Evolutionary conservation across 108 stramenopile genomes (phyloP), one percentile per base, ranked within the genome.

Genomic region (Phaeodactylum tricornutum): DNA sequence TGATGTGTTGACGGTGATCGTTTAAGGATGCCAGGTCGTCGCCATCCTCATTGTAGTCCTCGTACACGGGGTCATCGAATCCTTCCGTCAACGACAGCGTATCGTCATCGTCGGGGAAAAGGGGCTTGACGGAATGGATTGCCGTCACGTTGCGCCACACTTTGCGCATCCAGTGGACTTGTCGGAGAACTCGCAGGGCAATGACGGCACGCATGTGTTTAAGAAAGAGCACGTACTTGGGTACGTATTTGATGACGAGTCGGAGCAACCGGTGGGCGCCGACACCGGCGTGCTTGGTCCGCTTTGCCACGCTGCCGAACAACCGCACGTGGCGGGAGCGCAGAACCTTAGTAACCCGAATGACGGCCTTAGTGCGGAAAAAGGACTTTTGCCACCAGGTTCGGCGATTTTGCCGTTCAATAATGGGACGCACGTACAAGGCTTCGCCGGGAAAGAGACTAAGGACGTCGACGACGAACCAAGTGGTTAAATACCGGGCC

Each of bases 401-500:
- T 2, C 87, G 65, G 28, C 57, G 62, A 30, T 90, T 90, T 36
- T 83, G 81, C 59, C 65, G 52, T 43, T 90, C 83, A 47, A 85
- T 74, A 24, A 90, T 56, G 3, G 87, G 87, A 50, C 72, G 53
- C 32, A 90, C 62, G 47, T 78, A 90, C 7, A 90, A 56, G 3
- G 65, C 27, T 50, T 90, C 87, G 73, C 87, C 84, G 0, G 87
- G 87, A 38, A 84, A 59, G 16, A 90, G 51, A 29, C 75, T 67
- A 19, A 90, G 42, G 8, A 61, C 66, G 56, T 90, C 87, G 49
- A 90, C 62, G 25, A 76, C 65, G 57, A 90, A 90, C 87, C 87
- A 90, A 6, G 87, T 77, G 6, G 84, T 85, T 27, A 90, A 62
- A 57, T 90, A 90, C 25, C 81, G 57, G 9, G 83, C 87, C 74